Conservation (phyloP, 352 stramenopile species). For the Phytopythium delawarense region DNA sequence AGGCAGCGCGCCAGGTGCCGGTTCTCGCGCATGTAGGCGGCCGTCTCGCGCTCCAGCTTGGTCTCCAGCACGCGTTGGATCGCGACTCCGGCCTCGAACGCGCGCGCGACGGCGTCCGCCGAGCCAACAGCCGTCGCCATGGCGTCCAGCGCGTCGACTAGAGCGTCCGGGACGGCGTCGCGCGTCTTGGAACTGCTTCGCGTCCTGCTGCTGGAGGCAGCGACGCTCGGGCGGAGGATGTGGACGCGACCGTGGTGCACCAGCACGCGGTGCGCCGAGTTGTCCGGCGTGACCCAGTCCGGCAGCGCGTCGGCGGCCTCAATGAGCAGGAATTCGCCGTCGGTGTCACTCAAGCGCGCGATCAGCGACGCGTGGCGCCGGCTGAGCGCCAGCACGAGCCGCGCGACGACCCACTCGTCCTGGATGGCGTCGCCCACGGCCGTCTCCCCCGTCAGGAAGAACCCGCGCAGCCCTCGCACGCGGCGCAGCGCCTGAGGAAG, state of each 20-base stretch:
- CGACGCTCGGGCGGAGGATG: conserved; percentile 1
- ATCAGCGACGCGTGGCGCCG: conserved; percentile 26
- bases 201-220: not conserved
- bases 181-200: conserved; percentile 7
- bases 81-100: conserved; percentile 18
- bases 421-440: conserved; percentile 54
- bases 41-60: conserved; percentile 35
- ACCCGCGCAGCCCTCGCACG: conserved; percentile 11
- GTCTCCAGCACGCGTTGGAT: conserved; percentile 37
- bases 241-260: conserved; percentile 30
- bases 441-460: conserved; percentile 33
- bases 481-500: not conserved
- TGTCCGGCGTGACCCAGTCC: conserved; percentile 61
- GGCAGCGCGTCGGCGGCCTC: conserved; percentile 64
- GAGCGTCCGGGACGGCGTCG: not conserved
- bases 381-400: conserved; percentile 46
- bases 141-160: not conserved
- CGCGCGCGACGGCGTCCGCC: not conserved
- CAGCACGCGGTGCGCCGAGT: conserved; percentile 45
- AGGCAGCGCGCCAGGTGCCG: conserved; percentile 44
- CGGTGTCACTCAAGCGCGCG: conserved; percentile 36
- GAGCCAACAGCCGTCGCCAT: not conserved
- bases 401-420: conserved; percentile 66
- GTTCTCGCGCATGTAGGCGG: conserved; percentile 41
- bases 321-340: conserved; percentile 79